A percentile compares a stretch with the other conserved stretches of the same genome.
Evolutionary conservation across 306 rosid species (phyloP).

Genomic region (Pyrus bretschneideri): DNA sequence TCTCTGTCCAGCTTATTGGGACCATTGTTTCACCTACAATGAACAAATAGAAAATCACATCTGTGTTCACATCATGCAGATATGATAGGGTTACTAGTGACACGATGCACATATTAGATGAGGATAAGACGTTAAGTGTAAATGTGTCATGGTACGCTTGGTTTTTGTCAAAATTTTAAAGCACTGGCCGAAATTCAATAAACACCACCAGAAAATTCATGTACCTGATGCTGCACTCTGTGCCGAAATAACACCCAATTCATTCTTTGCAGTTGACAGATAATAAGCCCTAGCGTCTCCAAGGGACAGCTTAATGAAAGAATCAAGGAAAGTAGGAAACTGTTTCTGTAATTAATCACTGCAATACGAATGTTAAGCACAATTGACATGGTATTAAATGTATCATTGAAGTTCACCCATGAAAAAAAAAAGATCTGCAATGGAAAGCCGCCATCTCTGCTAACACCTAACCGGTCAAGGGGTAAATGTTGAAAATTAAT

Average conservation of each 20-base stretch:
- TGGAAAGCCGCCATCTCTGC: not conserved
- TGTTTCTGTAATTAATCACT: not conserved
- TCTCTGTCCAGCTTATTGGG: constrained; percentile 89
- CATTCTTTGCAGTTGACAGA: constrained; percentile 88
- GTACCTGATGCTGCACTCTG: constrained; percentile 74
- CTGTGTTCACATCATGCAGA: constrained; percentile 9
- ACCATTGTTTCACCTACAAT: constrained; percentile 67
- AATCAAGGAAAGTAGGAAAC: constrained; percentile 29
- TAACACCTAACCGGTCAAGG: not conserved
- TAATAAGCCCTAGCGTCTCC: constrained; percentile 89
- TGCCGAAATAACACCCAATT: constrained; percentile 85
- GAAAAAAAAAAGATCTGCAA: not conserved
- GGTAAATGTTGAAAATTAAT: not conserved
- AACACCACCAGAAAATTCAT: not conserved
- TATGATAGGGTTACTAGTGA: not conserved
- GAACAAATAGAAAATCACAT: constrained; percentile 13
- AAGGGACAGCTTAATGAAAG: constrained; percentile 69
- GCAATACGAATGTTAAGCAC: not conserved
- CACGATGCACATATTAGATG: not conserved
- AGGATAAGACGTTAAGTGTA: not conserved
- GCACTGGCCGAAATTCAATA: not conserved
- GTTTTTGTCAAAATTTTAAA: not conserved
- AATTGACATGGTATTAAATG: not conserved
- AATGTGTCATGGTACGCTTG: too few species aligned
- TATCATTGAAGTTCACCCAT: not conserved